Conservation (phyloP, 225 moss, liverwort and hornwort genomes). For the Sphagnum tenellum region DNA sequence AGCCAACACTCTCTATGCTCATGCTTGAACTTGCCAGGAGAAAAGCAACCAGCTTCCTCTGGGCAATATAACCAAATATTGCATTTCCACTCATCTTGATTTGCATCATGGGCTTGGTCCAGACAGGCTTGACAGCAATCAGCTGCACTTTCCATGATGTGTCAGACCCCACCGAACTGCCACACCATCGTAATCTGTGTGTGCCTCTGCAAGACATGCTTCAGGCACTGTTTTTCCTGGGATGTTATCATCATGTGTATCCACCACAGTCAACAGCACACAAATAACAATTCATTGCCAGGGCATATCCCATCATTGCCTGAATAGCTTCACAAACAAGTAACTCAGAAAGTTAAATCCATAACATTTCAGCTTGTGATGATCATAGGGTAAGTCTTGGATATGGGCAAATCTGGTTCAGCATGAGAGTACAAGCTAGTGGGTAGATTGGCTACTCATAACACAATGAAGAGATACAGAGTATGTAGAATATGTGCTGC, state of each 20-base stretch:
- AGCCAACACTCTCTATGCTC: conserved; percentile 89
- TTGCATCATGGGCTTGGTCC: conserved; percentile 44
- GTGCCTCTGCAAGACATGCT: conserved; percentile 55
- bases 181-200: conserved; percentile 68
- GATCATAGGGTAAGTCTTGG: no score
- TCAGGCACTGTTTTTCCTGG: conserved; percentile 58
- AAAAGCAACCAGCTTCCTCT: conserved; percentile 68
- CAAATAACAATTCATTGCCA: background rate
- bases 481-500: no score
- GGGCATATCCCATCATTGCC: background rate
- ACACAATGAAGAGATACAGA: no score
- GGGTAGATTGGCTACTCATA: no score
- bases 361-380: no score
- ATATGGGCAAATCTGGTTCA: no score
- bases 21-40: conserved; percentile 82
- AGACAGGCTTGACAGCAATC: conserved; percentile 94
- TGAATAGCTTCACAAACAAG: no score
- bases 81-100: conserved; percentile 42
- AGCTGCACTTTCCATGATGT: conserved; percentile 66
- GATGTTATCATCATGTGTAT: conserved; percentile 53
- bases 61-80: conserved; percentile 96
- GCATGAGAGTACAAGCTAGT: no score
- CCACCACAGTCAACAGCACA: conserved; percentile 3
- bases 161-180: conserved; percentile 86
- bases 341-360: no score